Evolutionary conservation across 1,284 basidiomycete genomes (phyloP), one percentile per base, ranked within the genome.

Genomic region (Sphaerobolus stellatus): DNA sequence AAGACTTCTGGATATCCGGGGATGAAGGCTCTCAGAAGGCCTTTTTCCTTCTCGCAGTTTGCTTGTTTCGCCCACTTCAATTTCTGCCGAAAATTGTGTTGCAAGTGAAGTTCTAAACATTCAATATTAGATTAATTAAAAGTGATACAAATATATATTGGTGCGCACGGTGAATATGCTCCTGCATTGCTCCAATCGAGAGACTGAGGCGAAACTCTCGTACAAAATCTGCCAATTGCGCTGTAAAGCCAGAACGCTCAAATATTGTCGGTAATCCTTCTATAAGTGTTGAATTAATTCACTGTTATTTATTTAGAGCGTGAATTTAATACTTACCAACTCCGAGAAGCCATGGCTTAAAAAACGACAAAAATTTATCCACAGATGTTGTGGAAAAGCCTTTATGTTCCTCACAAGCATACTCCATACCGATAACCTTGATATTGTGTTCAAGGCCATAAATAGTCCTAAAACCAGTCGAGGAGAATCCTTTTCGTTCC

Each of bases 81-180:
- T n/a, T n/a, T n/a, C n/a, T n/a, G n/a, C n/a, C n/a, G n/a, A n/a
- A n/a, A n/a, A n/a, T n/a, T n/a, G n/a, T n/a, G n/a, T n/a, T n/a
- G n/a, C n/a, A n/a, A n/a, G n/a, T n/a, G n/a, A n/a, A n/a, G n/a
- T n/a, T n/a, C n/a, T n/a, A n/a, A n/a, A n/a, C n/a, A n/a, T n/a
- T n/a, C n/a, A n/a, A n/a, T n/a, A n/a, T n/a, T n/a, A n/a, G n/a
- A n/a, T n/a, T n/a, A n/a, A n/a, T n/a, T n/a, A n/a, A n/a, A n/a
- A n/a, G n/a, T n/a, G n/a, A n/a, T n/a, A n/a, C n/a, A n/a, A n/a
- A n/a, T n/a, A n/a, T n/a, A n/a, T n/a, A n/a, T n/a, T n/a, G n/a
- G n/a, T n/a, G n/a, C n/a, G n/a, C n/a, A 49, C 48, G 48, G 5
- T 20, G 5, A 16, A 49, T 49, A 30, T 49, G 22, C 25, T 49